Base-by-base conservation (phyloP, 164 flowering plant genomes). In the Chimonanthus praecox region DNA sequence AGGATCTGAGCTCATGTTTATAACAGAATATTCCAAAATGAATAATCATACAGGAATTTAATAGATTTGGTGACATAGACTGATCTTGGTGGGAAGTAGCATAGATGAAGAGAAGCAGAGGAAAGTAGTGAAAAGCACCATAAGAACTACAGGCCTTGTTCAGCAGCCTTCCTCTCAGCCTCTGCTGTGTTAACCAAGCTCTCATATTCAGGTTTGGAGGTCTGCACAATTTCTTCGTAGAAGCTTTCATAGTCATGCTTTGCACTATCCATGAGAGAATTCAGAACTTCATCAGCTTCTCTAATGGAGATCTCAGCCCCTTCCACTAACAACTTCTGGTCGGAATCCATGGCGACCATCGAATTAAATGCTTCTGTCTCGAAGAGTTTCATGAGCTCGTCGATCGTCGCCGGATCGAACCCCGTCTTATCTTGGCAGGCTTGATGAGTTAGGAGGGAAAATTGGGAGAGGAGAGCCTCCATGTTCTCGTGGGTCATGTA, bases 401-500 rank as follows among this genome's bases (percentile, higher is more conserved):
- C 90, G 64, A 94, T 88, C 11, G 83, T 76, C 46, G 89, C 77
- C 0, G 97, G 97, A 62, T 90, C 94, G 82, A 94, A 90, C 33
- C 33, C 33, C 84, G 44, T 83, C 78, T 86, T 92, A 88, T 89
- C 90, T 0, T 70, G 66, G 2, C 85, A 75, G 5, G 96, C 88
- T 64, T 87, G 94, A 78, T 85, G 77, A n/a, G 98, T 88, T 49
- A 91, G 86, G 76, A 84, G 73, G 68, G 85, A 78, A 87, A 93
- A 91, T 72, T 93, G 88, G 69, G 87, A 77, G 76, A 93, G 74
- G 18, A 93, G 88, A 65, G 85, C 89, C 72, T 93, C 98, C 94
- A 93, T 88, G 43, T 70, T 58, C 5, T 33, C 0, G 33, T 33
- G 33, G 1, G 33, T 33, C 33, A 33, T 33, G 33, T 33, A 33